These are phyloP conservation scores for Cercospora citrullina DNA, from an alignment of 2,329 filamentous ascomycete genomes.

Conservation along the genomic window DNA sequence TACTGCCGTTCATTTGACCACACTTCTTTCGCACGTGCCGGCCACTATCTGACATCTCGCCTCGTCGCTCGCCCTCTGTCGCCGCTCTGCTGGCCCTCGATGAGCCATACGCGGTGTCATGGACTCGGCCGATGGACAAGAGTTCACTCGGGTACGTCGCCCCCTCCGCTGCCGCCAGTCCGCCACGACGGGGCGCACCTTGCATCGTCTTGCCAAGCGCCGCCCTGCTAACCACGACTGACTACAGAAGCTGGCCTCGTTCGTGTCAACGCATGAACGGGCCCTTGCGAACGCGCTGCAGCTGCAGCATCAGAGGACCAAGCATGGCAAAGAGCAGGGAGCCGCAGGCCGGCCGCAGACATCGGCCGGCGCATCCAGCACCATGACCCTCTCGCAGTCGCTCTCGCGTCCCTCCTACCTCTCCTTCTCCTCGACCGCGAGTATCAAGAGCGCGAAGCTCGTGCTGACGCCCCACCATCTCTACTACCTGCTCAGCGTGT, in stretches of 20 bases:
- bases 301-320: conserved; percentile 70
- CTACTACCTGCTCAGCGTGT: conserved; percentile 92
- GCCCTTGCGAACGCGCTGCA: conserved; percentile 94
- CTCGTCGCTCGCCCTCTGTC: background rate
- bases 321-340: conserved; percentile 53
- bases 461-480: conserved; percentile 94
- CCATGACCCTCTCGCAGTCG: conserved; percentile 74
- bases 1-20: conserved; percentile 1
- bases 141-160: conserved; percentile 75
- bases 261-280: conserved; percentile 96
- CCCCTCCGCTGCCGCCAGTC: background rate
- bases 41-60: conserved; percentile 2
- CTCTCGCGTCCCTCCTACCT: conserved; percentile 77
- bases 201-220: background rate
- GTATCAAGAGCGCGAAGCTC: conserved; percentile 83
- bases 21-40: conserved; percentile 3
- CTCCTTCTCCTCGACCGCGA: conserved; percentile 74
- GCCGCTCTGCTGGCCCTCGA: conserved; percentile 3
- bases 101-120: conserved; percentile 46
- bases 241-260: conserved; percentile 83
- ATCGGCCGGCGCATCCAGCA: conserved; percentile 65
- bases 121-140: conserved; percentile 86
- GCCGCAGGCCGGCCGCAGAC: conserved; percentile 52
- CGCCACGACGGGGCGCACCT: conserved; percentile 1
- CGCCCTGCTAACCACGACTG: background rate